phyloP scores from a whole-genome alignment of 371 early-diverging fungal species.

The Basidiobolus meristosporus region DNA sequence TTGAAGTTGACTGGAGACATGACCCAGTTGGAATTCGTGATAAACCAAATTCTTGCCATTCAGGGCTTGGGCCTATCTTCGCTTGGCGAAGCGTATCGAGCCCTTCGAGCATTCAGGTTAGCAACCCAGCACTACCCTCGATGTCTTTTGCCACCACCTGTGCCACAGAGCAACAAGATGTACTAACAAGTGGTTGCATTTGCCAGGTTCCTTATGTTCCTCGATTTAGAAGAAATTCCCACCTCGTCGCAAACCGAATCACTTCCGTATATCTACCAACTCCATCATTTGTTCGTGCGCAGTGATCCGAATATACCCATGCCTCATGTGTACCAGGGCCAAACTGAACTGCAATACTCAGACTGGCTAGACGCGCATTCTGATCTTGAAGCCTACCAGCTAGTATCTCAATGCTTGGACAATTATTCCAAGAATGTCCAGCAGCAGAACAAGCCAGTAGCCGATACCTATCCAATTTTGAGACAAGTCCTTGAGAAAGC shows the following conservation, averaged over 20 bases:
- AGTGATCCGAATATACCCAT: slow-evolving; percentile 23
- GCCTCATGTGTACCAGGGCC: slow-evolving; percentile 23
- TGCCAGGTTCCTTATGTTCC: slow-evolving; percentile 21
- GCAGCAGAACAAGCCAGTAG: too few relatives aligned
- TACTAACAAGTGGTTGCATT: too few relatives aligned
- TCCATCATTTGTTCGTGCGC: slow-evolving; percentile 37
- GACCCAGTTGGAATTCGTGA: slow-evolving; percentile 44
- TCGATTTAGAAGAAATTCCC: slow-evolving; percentile 27
- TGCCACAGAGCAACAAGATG: too few relatives aligned
- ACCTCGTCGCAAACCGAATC: slow-evolving; percentile 23
- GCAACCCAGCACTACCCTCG: too few relatives aligned
- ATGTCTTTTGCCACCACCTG: too few relatives aligned
- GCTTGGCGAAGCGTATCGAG: slow-evolving; percentile 25
- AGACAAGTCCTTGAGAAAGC: too few relatives aligned
- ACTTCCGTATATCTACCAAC: slow-evolving; percentile 17
- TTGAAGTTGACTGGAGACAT: slow-evolving; percentile 39
- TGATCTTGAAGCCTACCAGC: slow-evolving; percentile 12
- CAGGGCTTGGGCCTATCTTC: slow-evolving; percentile 29
- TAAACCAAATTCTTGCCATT: slow-evolving; percentile 26
- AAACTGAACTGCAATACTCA: slow-evolving; percentile 33
- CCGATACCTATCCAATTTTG: too few relatives aligned
- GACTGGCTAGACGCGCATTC: slow-evolving; percentile 31
- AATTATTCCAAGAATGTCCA: too few relatives aligned
- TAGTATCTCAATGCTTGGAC: too few relatives aligned
- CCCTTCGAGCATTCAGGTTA: slow-evolving; percentile 30